Evolutionary conservation across 2,329 filamentous ascomycete species (phyloP).

Genomic region (Nothomitra cinnamomea): DNA sequence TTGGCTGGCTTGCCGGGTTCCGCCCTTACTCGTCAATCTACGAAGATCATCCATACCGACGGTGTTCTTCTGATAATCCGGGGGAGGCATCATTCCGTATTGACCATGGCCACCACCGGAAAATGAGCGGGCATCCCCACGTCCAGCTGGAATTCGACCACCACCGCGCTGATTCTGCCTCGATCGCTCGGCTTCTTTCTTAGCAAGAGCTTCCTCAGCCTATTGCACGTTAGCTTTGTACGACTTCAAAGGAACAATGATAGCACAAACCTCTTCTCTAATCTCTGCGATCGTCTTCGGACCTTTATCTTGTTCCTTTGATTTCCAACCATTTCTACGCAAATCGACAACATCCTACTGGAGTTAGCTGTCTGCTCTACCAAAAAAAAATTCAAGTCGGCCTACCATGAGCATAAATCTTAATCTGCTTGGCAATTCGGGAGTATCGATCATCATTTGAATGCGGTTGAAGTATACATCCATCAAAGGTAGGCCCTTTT

Average conservation of each 20-base stretch:
- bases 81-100: conserved; percentile 53
- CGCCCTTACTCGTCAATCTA: conserved; percentile 54
- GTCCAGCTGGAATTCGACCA: conserved; percentile 55
- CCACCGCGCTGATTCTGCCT: conserved; percentile 46
- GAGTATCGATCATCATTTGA: conserved; percentile 60
- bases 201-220: conserved; percentile 63
- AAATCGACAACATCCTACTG: conserved; percentile 65
- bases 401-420: conserved; percentile 80
- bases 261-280: conserved; percentile 50
- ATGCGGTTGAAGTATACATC: conserved; percentile 89
- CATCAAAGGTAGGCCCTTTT: conserved; percentile 76
- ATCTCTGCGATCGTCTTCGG: conserved; percentile 94
- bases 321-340: conserved; percentile 58
- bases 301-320: conserved; percentile 82
- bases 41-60: conserved; percentile 85
- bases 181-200: conserved; percentile 49
- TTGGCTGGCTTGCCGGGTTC: conserved; percentile 40
- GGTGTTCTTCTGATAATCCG: conserved; percentile 56
- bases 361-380: conserved; percentile 5
- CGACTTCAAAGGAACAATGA: background rate
- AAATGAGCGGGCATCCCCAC: conserved; percentile 76
- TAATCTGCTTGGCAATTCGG: conserved; percentile 69
- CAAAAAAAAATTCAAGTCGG: conserved; percentile 1
- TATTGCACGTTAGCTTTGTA: conserved; percentile 10
- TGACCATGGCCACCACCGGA: conserved; percentile 33